Percentiles rank a stretch among this genome's conserved stretches.
Evolutionary conservation across 2,329 filamentous ascomycete species (phyloP).

Genomic region (Pseudogymnoascus sp.): DNA sequence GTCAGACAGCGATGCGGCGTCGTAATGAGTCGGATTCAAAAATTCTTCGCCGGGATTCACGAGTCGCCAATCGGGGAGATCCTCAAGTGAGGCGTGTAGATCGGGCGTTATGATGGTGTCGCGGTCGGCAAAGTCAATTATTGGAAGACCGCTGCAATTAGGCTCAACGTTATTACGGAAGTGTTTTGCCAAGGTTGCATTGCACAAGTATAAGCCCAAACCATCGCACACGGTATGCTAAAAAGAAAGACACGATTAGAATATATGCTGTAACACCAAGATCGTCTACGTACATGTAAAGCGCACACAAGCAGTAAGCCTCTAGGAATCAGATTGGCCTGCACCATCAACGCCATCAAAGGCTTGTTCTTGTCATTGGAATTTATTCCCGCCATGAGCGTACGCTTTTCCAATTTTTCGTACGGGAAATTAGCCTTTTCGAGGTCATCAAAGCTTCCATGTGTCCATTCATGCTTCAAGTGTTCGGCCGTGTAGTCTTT

Average conservation of each 20-base stretch:
- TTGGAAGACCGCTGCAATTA: neutral
- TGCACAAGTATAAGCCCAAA: neutral
- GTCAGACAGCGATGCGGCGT: neutral
- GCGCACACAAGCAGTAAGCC: neutral
- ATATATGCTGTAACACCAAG: neutral
- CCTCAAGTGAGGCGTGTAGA: neutral
- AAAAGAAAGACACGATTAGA: neutral
- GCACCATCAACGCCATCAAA: neutral
- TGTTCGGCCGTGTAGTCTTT: neutral
- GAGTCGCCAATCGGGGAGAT: conserved; percentile 2
- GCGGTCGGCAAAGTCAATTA: neutral
- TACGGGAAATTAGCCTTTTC: neutral
- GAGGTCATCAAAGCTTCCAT: conserved; percentile 9
- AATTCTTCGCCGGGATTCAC: neutral
- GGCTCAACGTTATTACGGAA: neutral
- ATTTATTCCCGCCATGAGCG: neutral
- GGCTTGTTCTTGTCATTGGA: neutral
- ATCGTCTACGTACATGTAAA: conserved; percentile 8
- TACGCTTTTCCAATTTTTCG: neutral
- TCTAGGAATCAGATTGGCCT: conserved; percentile 4
- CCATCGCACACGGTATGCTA: conserved; percentile 5
- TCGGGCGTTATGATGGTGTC: neutral
- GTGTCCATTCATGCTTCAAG: neutral
- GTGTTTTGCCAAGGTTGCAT: neutral
- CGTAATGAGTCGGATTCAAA: neutral